Base-by-base conservation (phyloP, 2,329 filamentous ascomycete species). In the Colletotrichum costaricense region DNA sequence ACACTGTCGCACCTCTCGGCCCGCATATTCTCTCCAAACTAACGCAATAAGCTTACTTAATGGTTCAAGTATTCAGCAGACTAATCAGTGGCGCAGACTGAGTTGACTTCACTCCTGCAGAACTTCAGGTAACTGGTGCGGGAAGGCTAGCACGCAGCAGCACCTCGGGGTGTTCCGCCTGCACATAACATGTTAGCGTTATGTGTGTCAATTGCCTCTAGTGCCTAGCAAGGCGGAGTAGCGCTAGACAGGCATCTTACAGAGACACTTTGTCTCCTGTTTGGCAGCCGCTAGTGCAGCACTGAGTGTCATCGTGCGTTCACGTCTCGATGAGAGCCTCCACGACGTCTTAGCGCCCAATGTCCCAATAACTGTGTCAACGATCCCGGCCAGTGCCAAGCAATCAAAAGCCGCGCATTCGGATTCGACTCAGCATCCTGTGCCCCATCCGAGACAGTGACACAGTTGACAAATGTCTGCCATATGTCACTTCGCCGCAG, bases 381-480 rank as follows among this genome's bases (percentile, higher is more conserved):
- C 16, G 16, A 57, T 30, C 42, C 46, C 42, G 16, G 42, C 9
- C 28, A 16, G n/a, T 35, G n/a, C 35, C 14, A 30, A 38, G 12
- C 12, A 11, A 8, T n/a, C 26, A 5, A 52, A 4, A 38, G 12
- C n/a, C n/a, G 26, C 55, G 68, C 55, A 70, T n/a, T 46, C 60
- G 38, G 28, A 67, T 60, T 62, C 42, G 33, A 55, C 56, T 56
- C 16, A 16, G 8, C 14, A 33, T 56, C 33, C 4, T 26, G 24
- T 52, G 4, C 9, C 9, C 14, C 46, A 63, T 72, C 46, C 24
- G 58, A 68, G 38, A 58, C 38, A 58, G 26, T 33, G 63, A 30
- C 35, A 28, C 49, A 28, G 64, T 59, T 73, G 66, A 60, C 54
- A 73, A 73, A 73, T 64, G 59, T 69, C 46, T 55, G 26, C 52